These are phyloP conservation scores for Auricularia sp. DNA, from an alignment of 768 basidiomycete species.

Conservation along the genomic window DNA sequence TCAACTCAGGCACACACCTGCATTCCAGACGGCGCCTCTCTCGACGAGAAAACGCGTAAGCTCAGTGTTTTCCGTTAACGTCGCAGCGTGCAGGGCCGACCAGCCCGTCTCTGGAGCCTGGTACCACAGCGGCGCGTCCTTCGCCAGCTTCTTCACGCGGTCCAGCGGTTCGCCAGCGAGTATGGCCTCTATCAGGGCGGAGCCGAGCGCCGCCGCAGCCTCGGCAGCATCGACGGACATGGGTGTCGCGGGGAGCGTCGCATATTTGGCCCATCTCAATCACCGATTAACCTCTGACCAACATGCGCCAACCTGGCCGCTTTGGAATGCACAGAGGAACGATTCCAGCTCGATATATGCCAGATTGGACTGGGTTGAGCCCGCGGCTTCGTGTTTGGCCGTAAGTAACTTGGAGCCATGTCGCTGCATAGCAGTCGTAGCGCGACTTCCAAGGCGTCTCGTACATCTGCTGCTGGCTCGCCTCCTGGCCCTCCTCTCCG, in stretches of 20 bases:
- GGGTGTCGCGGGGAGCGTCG: background rate
- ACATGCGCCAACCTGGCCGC: no score
- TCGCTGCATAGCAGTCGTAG: background rate
- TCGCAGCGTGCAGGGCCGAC: slow-evolving; percentile 81
- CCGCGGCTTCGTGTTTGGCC: no score
- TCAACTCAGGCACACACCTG: slow-evolving; percentile 36
- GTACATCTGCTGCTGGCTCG: background rate
- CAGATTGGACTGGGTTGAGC: no score
- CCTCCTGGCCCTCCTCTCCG: background rate
- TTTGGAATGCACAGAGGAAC: no score
- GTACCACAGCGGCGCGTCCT: slow-evolving; percentile 81
- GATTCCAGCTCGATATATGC: no score
- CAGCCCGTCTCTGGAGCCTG: slow-evolving; percentile 73
- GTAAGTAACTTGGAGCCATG: background rate
- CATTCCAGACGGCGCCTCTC: slow-evolving; percentile 88
- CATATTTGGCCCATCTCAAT: no score
- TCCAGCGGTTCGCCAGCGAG: slow-evolving; percentile 37
- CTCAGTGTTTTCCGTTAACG: slow-evolving; percentile 55
- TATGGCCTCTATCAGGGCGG: slow-evolving; percentile 49
- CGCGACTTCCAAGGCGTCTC: background rate
- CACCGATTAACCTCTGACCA: no score
- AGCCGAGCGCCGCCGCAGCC: slow-evolving; percentile 44
- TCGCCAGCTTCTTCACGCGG: slow-evolving; percentile 38
- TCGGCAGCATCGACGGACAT: slow-evolving; percentile 13
- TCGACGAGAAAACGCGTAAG: slow-evolving; percentile 60